Conservation (phyloP, 805 yeast genomes). For the Scheffersomyces ergatensis region DNA sequence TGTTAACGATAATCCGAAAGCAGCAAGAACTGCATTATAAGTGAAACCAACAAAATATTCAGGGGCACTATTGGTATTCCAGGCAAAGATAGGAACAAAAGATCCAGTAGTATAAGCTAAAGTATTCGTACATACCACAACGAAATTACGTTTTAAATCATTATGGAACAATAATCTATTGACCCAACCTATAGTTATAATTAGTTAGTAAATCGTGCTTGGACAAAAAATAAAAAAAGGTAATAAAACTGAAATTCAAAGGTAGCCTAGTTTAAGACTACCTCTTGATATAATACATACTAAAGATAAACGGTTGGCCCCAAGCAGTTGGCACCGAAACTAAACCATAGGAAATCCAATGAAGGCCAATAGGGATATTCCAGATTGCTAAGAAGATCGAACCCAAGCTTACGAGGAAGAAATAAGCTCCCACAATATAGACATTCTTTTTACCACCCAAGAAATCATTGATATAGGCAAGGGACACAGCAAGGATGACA, state of each 20-base stretch:
- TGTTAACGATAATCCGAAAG: conserved; percentile 29
- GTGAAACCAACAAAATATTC: conserved; percentile 30
- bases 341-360: conserved; percentile 50
- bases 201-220: no score
- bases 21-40: conserved; percentile 28
- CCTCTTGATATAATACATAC: no score
- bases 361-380: conserved; percentile 47
- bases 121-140: conserved; percentile 37
- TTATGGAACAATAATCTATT: conserved; percentile 44
- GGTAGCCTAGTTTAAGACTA: no score
- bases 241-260: no score
- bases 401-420: conserved; percentile 38
- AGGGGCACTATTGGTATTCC: conserved; percentile 36
- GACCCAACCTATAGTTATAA: no score
- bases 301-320: conserved; percentile 56
- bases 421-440: conserved; percentile 34
- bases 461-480: conserved; percentile 29
- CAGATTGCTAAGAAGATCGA: conserved; percentile 44
- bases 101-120: conserved; percentile 39
- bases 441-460: conserved; percentile 33
- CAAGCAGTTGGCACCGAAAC: conserved; percentile 46
- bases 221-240: no score
- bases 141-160: conserved; percentile 40
- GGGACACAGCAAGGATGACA: conserved; percentile 19
- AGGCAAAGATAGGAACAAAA: conserved; percentile 37